Conservation (phyloP, 352 stramenopile species). For the Lagenidium giganteum region DNA sequence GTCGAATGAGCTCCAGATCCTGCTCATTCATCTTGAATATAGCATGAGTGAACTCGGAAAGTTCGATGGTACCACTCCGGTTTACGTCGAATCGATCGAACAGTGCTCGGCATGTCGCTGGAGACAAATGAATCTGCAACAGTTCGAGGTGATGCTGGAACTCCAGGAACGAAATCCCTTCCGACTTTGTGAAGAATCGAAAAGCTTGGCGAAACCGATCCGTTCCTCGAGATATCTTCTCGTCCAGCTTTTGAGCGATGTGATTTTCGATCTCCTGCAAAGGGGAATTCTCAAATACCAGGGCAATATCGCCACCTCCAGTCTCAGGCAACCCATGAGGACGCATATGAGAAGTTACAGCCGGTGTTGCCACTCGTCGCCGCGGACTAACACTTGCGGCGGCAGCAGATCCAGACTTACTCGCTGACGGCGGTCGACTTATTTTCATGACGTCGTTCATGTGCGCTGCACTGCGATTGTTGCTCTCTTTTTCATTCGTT, state of each 20-base stretch:
- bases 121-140: slow-evolving; percentile 59
- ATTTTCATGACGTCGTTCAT: no score
- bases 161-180: slow-evolving; percentile 55
- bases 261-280: slow-evolving; percentile 49
- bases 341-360: background rate
- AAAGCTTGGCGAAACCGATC: slow-evolving; percentile 59
- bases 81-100: slow-evolving; percentile 66
- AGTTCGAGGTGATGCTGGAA: slow-evolving; percentile 46
- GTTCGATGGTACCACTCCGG: slow-evolving; percentile 50
- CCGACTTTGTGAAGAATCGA: slow-evolving; percentile 55
- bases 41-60: slow-evolving; percentile 57
- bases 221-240: slow-evolving; percentile 37
- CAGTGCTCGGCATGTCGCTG: slow-evolving; percentile 43
- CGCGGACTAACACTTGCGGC: background rate
- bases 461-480: no score
- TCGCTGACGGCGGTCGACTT: background rate
- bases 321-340: no score
- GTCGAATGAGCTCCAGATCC: slow-evolving; percentile 12
- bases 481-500: no score
- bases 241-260: slow-evolving; percentile 56
- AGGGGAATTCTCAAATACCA: slow-evolving; percentile 44
- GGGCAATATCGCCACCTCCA: slow-evolving; percentile 11
- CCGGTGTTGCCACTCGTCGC: background rate
- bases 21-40: slow-evolving; percentile 43
- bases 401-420: background rate